phyloP scores from a whole-genome alignment of 495 filamentous ascomycete species.

The Podospora conica region DNA sequence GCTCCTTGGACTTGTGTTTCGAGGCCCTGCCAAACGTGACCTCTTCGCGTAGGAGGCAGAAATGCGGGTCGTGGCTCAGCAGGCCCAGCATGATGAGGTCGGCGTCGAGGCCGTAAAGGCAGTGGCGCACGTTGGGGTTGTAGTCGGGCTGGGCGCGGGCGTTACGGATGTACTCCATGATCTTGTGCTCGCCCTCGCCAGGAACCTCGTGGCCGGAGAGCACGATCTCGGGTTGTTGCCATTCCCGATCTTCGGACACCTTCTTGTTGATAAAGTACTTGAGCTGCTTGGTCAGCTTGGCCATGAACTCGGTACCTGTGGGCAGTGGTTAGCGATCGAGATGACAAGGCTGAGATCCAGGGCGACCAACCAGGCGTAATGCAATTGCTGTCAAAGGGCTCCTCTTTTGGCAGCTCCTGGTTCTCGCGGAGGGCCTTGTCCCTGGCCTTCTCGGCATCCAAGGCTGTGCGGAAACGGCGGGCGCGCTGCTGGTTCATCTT shows the following conservation, averaged over 20 bases:
- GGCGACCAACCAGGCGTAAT: slow-evolving; percentile 71
- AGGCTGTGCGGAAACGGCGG: slow-evolving; percentile 86
- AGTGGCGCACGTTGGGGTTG: slow-evolving; percentile 92
- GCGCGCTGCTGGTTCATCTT: slow-evolving; percentile 99
- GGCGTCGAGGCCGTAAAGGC: slow-evolving; percentile 94
- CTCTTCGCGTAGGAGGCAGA: slow-evolving; percentile 93
- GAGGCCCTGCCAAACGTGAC: slow-evolving; percentile 90
- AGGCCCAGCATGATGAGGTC: slow-evolving; percentile 98
- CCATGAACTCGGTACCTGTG: slow-evolving; percentile 84
- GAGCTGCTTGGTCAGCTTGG: slow-evolving; percentile 83
- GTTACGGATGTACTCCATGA: slow-evolving; percentile 99
- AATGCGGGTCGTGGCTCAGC: slow-evolving; percentile 95
- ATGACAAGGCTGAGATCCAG: not conserved
- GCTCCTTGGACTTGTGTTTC: slow-evolving; percentile 82
- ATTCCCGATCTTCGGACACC: slow-evolving; percentile 90
- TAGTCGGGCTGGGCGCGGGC: slow-evolving; percentile 93
- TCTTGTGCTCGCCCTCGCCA: slow-evolving; percentile 98
- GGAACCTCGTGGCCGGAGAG: slow-evolving; percentile 98
- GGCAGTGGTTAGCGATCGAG: not conserved
- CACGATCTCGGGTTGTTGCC: slow-evolving; percentile 94
- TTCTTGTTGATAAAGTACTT: slow-evolving; percentile 99
- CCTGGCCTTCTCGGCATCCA: slow-evolving; percentile 81
- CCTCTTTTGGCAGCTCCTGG: slow-evolving; percentile 87
- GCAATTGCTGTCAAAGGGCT: slow-evolving; percentile 97
- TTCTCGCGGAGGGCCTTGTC: slow-evolving; percentile 87